Evolutionary conservation across 2,329 filamentous ascomycete genomes (phyloP), one percentile per base, ranked within the genome.

Genomic region (Elsinoe perseae): DNA sequence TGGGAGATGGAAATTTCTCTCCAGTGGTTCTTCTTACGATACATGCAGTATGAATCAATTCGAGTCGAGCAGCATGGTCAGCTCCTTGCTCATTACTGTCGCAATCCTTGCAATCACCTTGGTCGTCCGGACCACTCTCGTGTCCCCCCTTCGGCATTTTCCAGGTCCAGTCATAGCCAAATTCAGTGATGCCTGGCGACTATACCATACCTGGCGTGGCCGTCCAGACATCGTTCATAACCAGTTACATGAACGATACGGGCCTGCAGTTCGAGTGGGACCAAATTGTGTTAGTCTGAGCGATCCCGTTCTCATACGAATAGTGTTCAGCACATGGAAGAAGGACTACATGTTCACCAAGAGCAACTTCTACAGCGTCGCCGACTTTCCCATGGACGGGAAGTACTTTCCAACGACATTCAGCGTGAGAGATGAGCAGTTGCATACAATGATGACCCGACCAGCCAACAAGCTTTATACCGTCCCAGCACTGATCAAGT

Each of bases 161-260:
- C 68, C 68, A 4, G 68, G 68, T 3, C 68, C 68, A 0, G 63
- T 66, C 50, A 32, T 67, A 8, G 67, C 68, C 36, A 66, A 65
- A 42, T 68, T 70, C 58, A 64, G 66, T 2, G 58, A 69, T 56
- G 48, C 65, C 27, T 69, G 66, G 67, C 64, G 67, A 16, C 59
- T 69, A 36, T 56, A 60, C 10, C 64, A 64, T 32, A 64, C 66
- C n/a, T 68, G 65, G 38, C 28, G 60, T 9, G 63, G 64, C 56
- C 46, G 38, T n/a, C 42, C 38, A 9, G 46, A 59, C 27, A 40
- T 50, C 18, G 54, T 25, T 14, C 42, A 58, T 7, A 53, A 42
- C 18, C 14, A 53, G 18, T 36, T 60, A 6, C 58, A 60, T 44
- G 34, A 42, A 14, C 34, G 27, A 32, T 42, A 50, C 21, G 59